phyloP scores from a whole-genome alignment of 306 rosid species.

The Clitoria ternatea region DNA sequence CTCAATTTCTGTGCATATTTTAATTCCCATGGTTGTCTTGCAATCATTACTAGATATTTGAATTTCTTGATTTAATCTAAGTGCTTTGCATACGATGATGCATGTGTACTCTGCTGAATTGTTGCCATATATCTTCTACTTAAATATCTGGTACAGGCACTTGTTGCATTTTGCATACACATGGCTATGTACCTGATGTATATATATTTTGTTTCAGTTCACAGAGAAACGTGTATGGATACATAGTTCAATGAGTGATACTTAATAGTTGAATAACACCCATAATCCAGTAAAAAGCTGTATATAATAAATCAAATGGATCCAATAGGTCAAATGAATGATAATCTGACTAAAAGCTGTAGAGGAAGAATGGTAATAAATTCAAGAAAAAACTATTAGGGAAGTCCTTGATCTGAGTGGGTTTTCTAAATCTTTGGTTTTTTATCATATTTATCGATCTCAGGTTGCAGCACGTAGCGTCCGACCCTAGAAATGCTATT shows the following conservation, averaged over 20 bases:
- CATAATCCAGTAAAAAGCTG: neutral
- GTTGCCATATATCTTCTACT: neutral
- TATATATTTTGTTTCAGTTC: neutral
- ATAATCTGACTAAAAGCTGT: neutral
- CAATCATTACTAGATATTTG: neutral
- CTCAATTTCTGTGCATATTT: slow-evolving; percentile 1
- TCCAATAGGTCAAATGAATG: neutral
- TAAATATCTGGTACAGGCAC: neutral
- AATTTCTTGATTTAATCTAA: neutral
- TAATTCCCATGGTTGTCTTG: slow-evolving; percentile 9
- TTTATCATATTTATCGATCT: too few relatives aligned
- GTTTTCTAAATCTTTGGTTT: neutral
- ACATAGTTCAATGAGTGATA: neutral
- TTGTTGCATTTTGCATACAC: neutral
- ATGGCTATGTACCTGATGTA: neutral
- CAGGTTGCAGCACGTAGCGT: too few relatives aligned
- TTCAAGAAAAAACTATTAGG: neutral
- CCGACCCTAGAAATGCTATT: too few relatives aligned
- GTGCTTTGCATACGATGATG: neutral
- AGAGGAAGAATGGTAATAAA: neutral
- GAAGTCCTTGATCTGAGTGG: neutral
- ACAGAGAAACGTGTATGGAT: neutral
- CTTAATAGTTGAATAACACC: neutral
- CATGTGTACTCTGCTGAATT: neutral
- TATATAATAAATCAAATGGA: neutral